A percentile compares a stretch with the other conserved stretches of the same genome.
These are phyloP conservation scores for Fusarium duplospermum DNA, from an alignment of 2,329 filamentous ascomycete species.

Conservation along the genomic window DNA sequence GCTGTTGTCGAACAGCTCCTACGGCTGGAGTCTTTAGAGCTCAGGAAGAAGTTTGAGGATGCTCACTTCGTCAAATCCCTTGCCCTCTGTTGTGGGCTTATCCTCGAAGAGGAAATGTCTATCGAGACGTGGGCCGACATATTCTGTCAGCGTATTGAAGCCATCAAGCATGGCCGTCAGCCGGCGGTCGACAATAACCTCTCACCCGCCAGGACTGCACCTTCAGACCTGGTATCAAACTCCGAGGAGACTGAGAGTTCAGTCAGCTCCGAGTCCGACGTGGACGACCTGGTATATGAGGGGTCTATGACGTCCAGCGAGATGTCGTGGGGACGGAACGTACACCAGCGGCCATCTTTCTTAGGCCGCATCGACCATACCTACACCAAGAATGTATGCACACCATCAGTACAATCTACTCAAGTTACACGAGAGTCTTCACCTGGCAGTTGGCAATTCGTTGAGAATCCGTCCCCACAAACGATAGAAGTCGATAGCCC, in stretches of 20 bases:
- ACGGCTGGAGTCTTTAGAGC: not conserved
- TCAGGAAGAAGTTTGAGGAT: not conserved
- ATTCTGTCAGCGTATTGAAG: not conserved
- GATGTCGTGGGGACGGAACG: not conserved
- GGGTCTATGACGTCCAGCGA: not conserved
- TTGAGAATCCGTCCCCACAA: not conserved
- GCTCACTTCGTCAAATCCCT: not conserved
- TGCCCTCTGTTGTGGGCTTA: not conserved
- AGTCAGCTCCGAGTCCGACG: not conserved
- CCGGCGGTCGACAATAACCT: not conserved
- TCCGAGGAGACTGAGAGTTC: not conserved
- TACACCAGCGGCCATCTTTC: not conserved
- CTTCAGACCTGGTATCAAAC: not conserved
- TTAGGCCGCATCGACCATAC: not conserved
- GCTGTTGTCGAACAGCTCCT: not conserved
- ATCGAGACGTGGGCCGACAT: not conserved
- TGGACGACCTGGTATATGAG: not conserved
- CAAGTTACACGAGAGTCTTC: not conserved
- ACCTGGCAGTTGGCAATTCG: not conserved
- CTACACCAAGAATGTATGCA: not conserved
- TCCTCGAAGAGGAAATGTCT: not conserved
- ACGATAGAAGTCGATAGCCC: not conserved
- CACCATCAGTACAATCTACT: not conserved
- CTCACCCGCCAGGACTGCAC: not conserved
- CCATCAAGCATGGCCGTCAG: not conserved